These are phyloP conservation scores for Starmerella etchellsii DNA, from an alignment of 805 yeast genomes.

Conservation along the genomic window DNA sequence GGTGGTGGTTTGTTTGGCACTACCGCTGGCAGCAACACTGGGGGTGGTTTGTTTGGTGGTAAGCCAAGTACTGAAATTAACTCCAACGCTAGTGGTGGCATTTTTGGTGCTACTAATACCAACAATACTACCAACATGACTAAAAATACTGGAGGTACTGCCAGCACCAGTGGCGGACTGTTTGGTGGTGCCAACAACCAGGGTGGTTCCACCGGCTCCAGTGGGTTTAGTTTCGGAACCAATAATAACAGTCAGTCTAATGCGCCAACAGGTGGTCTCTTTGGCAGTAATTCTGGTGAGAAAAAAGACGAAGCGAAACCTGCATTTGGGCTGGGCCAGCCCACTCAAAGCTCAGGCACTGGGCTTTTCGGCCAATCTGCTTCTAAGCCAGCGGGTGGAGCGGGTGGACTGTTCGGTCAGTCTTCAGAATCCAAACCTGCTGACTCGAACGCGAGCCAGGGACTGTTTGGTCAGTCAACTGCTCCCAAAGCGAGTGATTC, in stretches of 20 bases:
- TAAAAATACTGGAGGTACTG: background rate
- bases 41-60: background rate
- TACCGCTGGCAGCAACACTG: background rate
- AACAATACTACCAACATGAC: background rate
- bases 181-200: slow-evolving; percentile 3
- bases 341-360: too few species aligned
- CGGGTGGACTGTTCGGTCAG: background rate
- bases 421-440: background rate
- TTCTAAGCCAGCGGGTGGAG: too few species aligned
- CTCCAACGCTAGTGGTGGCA: background rate
- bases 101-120: slow-evolving; percentile 3
- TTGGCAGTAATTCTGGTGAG: slow-evolving; percentile 2
- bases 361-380: too few species aligned
- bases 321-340: too few species aligned
- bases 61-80: background rate
- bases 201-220: background rate
- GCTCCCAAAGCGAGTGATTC: too few species aligned
- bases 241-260: background rate
- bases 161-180: slow-evolving; percentile 3
- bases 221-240: background rate
- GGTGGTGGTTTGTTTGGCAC: background rate
- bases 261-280: background rate
- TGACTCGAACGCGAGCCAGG: background rate
- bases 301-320: too few species aligned
- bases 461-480: too few species aligned